Conservation (phyloP, 148 eudicot genomes). For the Chenopodium album region DNA sequence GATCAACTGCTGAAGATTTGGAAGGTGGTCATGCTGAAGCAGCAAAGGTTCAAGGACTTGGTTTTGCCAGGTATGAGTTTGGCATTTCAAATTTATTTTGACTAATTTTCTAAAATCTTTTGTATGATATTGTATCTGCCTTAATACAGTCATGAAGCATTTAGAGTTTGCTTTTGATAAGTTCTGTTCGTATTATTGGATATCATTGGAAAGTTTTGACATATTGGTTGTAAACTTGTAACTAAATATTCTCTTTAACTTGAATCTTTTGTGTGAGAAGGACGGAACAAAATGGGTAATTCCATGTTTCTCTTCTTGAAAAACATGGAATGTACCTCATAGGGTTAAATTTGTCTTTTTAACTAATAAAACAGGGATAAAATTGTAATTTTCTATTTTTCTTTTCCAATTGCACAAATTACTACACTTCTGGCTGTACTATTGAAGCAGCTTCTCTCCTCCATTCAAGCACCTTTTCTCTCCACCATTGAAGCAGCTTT, state of each 20-base stretch:
- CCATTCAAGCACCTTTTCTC: no score
- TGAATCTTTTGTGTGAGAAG: neutral
- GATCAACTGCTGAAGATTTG: slow-evolving; percentile 96
- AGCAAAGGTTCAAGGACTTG: slow-evolving; percentile 87
- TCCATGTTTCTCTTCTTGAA: no score
- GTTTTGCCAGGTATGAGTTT: slow-evolving; percentile 68
- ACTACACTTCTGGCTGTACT: no score
- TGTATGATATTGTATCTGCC: neutral
- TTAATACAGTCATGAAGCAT: neutral
- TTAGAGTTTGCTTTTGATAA: neutral
- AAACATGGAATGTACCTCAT: no score
- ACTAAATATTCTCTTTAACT: neutral
- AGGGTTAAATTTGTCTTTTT: no score
- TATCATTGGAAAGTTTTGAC: neutral
- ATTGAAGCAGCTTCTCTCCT: no score
- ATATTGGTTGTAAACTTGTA: no score
- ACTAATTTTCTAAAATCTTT: neutral
- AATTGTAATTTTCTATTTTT: no score
- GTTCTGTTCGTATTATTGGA: neutral
- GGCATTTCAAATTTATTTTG: neutral
- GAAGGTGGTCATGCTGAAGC: slow-evolving; percentile 99
- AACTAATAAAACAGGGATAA: no score
- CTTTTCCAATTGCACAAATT: no score
- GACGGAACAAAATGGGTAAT: neutral
- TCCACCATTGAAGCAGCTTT: no score